These are phyloP conservation scores for Solioccasus polychromus DNA, from an alignment of 768 basidiomycete genomes.

Conservation along the genomic window DNA sequence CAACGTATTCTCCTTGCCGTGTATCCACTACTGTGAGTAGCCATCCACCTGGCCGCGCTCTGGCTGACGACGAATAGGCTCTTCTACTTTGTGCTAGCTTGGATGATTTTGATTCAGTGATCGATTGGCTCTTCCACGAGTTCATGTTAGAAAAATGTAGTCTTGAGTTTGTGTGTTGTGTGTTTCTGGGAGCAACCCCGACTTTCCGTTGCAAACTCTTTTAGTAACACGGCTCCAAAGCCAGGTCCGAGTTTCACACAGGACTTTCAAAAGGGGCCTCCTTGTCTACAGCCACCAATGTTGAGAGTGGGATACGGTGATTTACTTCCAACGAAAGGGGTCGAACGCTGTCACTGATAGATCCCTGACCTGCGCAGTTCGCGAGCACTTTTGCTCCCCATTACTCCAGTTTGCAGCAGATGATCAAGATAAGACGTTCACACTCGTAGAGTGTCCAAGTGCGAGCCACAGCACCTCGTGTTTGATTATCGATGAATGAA, in stretches of 20 bases:
- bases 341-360: constrained; percentile 4
- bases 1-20: constrained; percentile 90
- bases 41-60: neutral
- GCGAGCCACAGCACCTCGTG: constrained; percentile 12
- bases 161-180: constrained; percentile 4
- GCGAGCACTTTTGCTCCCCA: constrained; percentile 91
- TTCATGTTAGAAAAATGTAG: constrained; percentile 15
- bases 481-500: constrained; percentile 20
- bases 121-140: neutral
- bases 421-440: constrained; percentile 72
- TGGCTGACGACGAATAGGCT: constrained; percentile 45
- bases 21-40: constrained; percentile 85
- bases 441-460: constrained; percentile 89
- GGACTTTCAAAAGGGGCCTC: neutral
- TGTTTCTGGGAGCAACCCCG: neutral
- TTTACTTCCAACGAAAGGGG: neutral
- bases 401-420: constrained; percentile 78
- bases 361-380: constrained; percentile 42
- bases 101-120: constrained; percentile 95
- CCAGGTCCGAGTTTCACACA: too few species aligned
- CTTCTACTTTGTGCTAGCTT: constrained; percentile 92
- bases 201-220: too few species aligned
- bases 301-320: constrained; percentile 34
- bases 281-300: constrained; percentile 13
- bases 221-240: too few species aligned